Evolutionary conservation across 495 filamentous ascomycete species (phyloP).

Genomic region (Recurvomyces mirabilis): DNA sequence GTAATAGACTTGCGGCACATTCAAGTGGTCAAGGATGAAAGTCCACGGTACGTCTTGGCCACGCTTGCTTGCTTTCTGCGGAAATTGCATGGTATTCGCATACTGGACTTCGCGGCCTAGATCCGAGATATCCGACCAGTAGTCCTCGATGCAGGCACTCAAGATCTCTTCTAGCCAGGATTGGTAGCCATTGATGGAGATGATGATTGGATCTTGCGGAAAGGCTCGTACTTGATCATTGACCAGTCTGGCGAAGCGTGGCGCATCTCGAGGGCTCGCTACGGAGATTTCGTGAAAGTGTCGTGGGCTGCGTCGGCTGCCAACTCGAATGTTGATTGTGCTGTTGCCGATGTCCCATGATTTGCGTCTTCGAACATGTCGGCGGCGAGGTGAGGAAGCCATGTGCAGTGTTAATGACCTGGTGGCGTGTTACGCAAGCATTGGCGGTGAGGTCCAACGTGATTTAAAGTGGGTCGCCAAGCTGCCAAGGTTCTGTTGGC

Average conservation of each 20-base stretch:
- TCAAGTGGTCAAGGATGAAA: conserved; percentile 23
- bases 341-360: conserved; percentile 5
- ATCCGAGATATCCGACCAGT: conserved; percentile 17
- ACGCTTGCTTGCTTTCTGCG: conserved; percentile 14
- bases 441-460: no score
- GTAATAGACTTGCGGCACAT: conserved; percentile 23
- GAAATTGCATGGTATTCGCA: conserved; percentile 20
- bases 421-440: not conserved
- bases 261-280: conserved; percentile 17
- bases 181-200: conserved; percentile 20
- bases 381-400: conserved; percentile 1
- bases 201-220: conserved; percentile 13
- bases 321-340: conserved; percentile 18
- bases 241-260: conserved; percentile 17
- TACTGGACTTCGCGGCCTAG: conserved; percentile 21
- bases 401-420: not conserved
- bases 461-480: no score
- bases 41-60: conserved; percentile 18
- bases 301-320: conserved; percentile 14
- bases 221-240: conserved; percentile 14
- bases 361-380: conserved; percentile 13
- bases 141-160: conserved; percentile 17
- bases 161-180: conserved; percentile 20
- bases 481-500: no score
- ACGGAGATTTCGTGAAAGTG: conserved; percentile 19